Percentiles rank a stretch among this genome's conserved stretches.
Conservation (phyloP, 345 rosid genomes). For the Gossypium raimondii region DNA sequence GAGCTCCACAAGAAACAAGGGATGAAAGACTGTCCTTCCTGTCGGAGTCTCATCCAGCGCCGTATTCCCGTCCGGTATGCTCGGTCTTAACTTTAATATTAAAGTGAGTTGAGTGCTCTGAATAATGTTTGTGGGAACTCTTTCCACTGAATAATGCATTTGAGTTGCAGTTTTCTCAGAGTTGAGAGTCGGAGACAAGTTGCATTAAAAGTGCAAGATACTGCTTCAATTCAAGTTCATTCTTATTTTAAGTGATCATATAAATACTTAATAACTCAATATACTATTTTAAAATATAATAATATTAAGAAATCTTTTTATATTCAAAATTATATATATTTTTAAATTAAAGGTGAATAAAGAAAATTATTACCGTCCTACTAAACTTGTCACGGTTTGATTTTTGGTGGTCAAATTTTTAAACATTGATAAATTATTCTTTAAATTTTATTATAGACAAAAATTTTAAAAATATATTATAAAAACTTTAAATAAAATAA, state of each 20-base stretch:
- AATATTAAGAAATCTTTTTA: too few relatives aligned
- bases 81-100: neutral
- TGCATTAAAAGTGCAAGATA: neutral
- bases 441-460: too few relatives aligned
- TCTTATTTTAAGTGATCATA: neutral
- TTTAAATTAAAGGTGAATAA: too few relatives aligned
- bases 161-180: neutral
- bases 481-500: too few relatives aligned
- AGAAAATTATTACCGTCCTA: too few relatives aligned
- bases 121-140: neutral
- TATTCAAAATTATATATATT: too few relatives aligned
- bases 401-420: too few relatives aligned
- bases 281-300: too few relatives aligned
- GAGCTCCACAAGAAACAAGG: neutral
- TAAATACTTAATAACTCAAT: too few relatives aligned
- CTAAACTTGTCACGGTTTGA: too few relatives aligned
- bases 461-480: too few relatives aligned
- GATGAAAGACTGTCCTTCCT: conserved; percentile 4
- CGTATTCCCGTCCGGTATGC: neutral
- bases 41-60: neutral
- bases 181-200: neutral
- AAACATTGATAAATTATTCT: too few relatives aligned
- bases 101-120: neutral
- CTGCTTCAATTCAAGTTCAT: neutral
- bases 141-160: conserved; percentile 1